Base-by-base conservation (phyloP, 2,329 filamentous ascomycete species). In the Zelopaecilomyces penicillatus region DNA sequence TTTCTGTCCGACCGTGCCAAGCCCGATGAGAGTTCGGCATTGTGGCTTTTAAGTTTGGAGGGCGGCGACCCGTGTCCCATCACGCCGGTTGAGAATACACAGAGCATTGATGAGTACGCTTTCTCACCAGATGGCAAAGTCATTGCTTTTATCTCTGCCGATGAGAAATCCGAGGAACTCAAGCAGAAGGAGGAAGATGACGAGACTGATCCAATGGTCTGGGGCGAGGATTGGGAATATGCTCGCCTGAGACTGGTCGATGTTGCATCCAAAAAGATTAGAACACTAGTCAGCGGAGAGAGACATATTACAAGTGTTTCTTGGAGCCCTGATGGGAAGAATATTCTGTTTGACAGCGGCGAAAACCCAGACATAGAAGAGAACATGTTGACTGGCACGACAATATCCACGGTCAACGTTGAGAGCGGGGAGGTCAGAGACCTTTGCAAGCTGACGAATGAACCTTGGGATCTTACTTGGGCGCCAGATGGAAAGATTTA, bases 201-300 rank as follows among this genome's bases (percentile, higher is more conserved):
- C 0, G 59, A 60, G 6, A 54, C 60, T 30, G 65, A 65, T 44
- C 56, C 54, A 2, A 50, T 58, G 6, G 59, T 68, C 11, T 69
- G 61, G 58, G 64, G 61, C 28, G 49, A 62, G 33, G 52, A 60
- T 9, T 66, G 60, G 65, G 49, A 58, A 4, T 59, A 54, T 44
- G 53, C 51, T 10, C 56, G 56, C 7, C 50, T 69, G 8, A 52
- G 59, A 1, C 48, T 61, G 2, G 35, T 68, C 1, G 46, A 67
- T 32, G 35, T 67, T 2, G 50, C 44, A 6, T 61, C 54, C 5
- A 46, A 42, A 0, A 54, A 58, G 36, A 47, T 37, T 1, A 52
- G 5, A 11, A 39, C 39, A 4, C 43, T 56, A 5, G 38, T 54
- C 0, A 44, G 30, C 31, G 49, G 39, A 0, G 35, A 49, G 1